Percentiles rank a stretch among this genome's conserved stretches.
Conservation (phyloP, 352 stramenopile species). For the Phytophthora niederhauseri region DNA sequence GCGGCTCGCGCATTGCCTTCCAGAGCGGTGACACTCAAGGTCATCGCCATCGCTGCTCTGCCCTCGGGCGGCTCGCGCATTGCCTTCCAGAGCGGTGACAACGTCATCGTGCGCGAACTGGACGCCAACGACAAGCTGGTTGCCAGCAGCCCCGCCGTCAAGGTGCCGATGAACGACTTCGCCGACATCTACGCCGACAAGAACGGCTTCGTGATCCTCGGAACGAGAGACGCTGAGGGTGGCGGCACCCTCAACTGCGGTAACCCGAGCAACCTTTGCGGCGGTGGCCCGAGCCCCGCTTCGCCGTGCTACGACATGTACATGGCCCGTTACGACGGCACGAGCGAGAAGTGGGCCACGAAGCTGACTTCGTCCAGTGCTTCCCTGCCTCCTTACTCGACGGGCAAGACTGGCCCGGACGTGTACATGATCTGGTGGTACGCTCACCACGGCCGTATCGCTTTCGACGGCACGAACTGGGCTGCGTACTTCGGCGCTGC, state of each 20-base stretch:
- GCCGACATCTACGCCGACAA: slow-evolving; percentile 54
- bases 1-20: slow-evolving; percentile 53
- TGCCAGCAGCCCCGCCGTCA: slow-evolving; percentile 30
- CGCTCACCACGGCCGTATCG: slow-evolving; percentile 57
- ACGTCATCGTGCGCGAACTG: slow-evolving; percentile 47
- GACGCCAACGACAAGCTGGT: slow-evolving; percentile 51
- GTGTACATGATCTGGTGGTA: slow-evolving; percentile 73
- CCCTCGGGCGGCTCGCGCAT: too few species aligned
- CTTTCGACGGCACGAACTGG: slow-evolving; percentile 60
- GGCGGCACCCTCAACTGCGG: too few species aligned
- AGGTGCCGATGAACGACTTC: slow-evolving; percentile 48
- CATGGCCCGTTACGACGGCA: slow-evolving; percentile 50
- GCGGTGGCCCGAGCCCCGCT: slow-evolving; percentile 30
- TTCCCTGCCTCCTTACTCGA: slow-evolving; percentile 53
- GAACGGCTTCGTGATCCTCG: slow-evolving; percentile 54
- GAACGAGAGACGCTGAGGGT: slow-evolving; percentile 53
- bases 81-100: slow-evolving; percentile 55
- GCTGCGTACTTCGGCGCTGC: slow-evolving; percentile 52
- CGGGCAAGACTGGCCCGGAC: slow-evolving; percentile 35
- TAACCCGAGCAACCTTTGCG: slow-evolving; percentile 55
- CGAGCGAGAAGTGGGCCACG: slow-evolving; percentile 52
- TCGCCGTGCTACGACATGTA: slow-evolving; percentile 64
- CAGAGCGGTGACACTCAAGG: slow-evolving; percentile 55
- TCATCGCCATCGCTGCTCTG: too few species aligned
- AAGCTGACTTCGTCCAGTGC: slow-evolving; percentile 57